Conservation (phyloP, 805 yeast species). For the Candida succiphila region DNA sequence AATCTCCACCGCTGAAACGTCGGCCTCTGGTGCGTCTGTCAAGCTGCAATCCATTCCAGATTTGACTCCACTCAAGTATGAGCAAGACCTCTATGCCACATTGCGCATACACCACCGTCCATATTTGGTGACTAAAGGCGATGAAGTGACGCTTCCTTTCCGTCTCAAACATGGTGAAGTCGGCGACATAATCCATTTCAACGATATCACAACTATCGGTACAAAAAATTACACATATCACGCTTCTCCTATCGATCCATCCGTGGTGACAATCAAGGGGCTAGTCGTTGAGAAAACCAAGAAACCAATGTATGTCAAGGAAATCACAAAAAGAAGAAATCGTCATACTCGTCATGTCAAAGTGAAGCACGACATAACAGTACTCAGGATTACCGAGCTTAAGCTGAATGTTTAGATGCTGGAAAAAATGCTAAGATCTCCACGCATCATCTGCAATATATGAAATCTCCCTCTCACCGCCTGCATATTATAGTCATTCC, state of each 20-base stretch:
- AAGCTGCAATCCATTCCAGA: slow-evolving; percentile 29
- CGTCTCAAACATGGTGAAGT: slow-evolving; percentile 65
- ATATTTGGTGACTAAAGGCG: slow-evolving; percentile 87
- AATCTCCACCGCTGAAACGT: slow-evolving; percentile 2
- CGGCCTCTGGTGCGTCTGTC: too few relatives aligned
- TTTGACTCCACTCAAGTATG: slow-evolving; percentile 53
- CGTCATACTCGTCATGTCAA: slow-evolving; percentile 61
- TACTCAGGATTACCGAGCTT: slow-evolving; percentile 67
- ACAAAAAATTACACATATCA: slow-evolving; percentile 70
- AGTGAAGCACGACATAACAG: slow-evolving; percentile 66
- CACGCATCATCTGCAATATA: too few relatives aligned
- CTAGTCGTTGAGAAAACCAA: slow-evolving; percentile 81
- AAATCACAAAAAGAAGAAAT: slow-evolving; percentile 70
- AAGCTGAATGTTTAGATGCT: slow-evolving; percentile 28
- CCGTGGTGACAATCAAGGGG: slow-evolving; percentile 54
- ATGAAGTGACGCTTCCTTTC: slow-evolving; percentile 70
- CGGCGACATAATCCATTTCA: slow-evolving; percentile 72
- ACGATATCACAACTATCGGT: slow-evolving; percentile 74
- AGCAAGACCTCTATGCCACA: slow-evolving; percentile 69
- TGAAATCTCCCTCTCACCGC: too few relatives aligned
- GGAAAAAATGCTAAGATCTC: too few relatives aligned
- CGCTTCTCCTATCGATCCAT: slow-evolving; percentile 43
- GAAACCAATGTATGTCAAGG: slow-evolving; percentile 63
- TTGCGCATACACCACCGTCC: slow-evolving; percentile 76
- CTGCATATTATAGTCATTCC: too few relatives aligned